Evolutionary conservation across 2,329 filamentous ascomycete genomes (phyloP).

Genomic region (Phyllosticta citribraziliensis): DNA sequence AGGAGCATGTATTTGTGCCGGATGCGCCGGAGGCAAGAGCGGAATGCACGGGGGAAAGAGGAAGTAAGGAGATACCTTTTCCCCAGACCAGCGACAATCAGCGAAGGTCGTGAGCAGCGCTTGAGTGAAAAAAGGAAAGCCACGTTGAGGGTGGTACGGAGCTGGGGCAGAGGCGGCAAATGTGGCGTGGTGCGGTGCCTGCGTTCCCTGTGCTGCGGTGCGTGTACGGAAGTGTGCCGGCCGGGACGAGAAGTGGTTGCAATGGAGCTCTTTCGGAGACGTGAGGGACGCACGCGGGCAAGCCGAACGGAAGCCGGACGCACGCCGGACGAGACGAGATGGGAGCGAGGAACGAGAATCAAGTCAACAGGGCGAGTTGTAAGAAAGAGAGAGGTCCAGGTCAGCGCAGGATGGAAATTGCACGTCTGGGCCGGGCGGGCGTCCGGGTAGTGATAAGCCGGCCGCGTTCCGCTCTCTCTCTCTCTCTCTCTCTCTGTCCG

Average conservation of each 20-base stretch:
- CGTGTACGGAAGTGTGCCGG: background rate
- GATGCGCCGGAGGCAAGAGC: conserved; percentile 8
- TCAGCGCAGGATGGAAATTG: background rate
- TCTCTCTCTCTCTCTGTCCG: too few relatives aligned
- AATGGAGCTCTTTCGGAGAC: background rate
- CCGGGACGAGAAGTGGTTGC: background rate
- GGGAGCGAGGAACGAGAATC: background rate
- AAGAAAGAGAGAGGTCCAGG: background rate
- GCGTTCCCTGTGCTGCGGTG: background rate
- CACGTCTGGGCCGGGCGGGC: too few relatives aligned
- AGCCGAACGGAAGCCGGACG: background rate
- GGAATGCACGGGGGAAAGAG: background rate
- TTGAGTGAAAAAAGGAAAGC: background rate
- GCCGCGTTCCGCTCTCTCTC: too few relatives aligned
- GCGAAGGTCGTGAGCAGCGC: background rate
- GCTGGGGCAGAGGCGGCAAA: background rate
- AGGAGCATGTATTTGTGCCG: background rate
- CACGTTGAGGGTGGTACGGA: background rate
- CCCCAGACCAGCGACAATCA: background rate
- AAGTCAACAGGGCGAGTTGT: background rate
- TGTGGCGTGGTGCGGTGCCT: background rate
- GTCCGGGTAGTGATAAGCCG: background rate
- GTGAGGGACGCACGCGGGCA: background rate
- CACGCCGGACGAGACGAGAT: background rate
- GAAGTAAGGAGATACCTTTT: background rate